Evolutionary conservation across 2,329 filamentous ascomycete genomes (phyloP).

Genomic region (Amauroascus niger): DNA sequence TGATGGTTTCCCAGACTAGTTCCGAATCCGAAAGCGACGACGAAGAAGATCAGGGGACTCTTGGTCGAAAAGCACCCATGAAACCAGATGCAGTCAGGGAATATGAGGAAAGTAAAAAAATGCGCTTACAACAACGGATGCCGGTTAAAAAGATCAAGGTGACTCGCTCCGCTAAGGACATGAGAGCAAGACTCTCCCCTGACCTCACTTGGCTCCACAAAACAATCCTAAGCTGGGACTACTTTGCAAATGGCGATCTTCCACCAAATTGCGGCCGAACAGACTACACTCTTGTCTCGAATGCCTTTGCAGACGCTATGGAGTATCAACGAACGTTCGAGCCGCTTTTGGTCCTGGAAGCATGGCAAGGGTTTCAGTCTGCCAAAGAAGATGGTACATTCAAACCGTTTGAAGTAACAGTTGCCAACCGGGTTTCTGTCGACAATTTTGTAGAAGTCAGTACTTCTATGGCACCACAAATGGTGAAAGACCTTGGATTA

Average conservation of each 20-base stretch:
- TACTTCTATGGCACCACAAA: constrained; percentile 62
- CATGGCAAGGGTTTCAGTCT: constrained; percentile 89
- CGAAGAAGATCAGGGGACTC: constrained; percentile 49
- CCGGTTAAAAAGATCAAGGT: constrained; percentile 79
- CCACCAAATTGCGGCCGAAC: constrained; percentile 63
- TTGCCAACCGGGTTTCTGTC: constrained; percentile 78
- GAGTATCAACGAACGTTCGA: constrained; percentile 87
- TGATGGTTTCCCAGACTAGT: constrained; percentile 68
- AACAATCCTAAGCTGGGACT: constrained; percentile 85
- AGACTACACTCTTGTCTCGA: constrained; percentile 64
- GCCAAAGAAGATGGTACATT: constrained; percentile 75
- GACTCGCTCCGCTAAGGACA: constrained; percentile 76
- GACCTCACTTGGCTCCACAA: constrained; percentile 78
- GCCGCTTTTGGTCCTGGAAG: constrained; percentile 80
- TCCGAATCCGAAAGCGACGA: constrained; percentile 65
- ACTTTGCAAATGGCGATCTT: constrained; percentile 79
- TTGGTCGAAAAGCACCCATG: constrained; percentile 33
- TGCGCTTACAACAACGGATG: constrained; percentile 48
- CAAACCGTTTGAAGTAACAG: constrained; percentile 75
- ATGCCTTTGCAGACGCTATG: constrained; percentile 62
- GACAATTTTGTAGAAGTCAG: constrained; percentile 90
- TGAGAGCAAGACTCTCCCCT: constrained; percentile 83
- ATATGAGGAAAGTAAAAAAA: constrained; percentile 40
- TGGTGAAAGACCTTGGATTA: constrained; percentile 62
- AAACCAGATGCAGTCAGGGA: constrained; percentile 35